These are phyloP conservation scores for Ceratocystiopsis sp. DNA, from an alignment of 2,329 filamentous ascomycete genomes.

Conservation along the genomic window DNA sequence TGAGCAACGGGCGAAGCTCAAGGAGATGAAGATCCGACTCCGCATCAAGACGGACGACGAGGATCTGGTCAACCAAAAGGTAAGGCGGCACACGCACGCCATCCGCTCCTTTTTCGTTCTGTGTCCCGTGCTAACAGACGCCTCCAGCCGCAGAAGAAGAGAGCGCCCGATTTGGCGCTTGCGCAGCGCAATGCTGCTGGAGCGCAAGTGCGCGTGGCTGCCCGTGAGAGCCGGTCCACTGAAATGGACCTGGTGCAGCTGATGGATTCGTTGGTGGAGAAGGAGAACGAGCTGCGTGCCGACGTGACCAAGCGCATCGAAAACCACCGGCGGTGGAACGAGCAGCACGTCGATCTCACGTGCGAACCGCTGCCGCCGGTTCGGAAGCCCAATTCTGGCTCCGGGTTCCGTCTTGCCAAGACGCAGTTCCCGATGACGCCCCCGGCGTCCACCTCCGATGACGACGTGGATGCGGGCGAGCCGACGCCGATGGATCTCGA, in stretches of 20 bases:
- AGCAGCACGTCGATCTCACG: conserved; percentile 76
- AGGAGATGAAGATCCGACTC: conserved; percentile 74
- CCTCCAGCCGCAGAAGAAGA: conserved; percentile 51
- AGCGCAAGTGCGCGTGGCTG: conserved; percentile 51
- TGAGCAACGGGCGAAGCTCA: conserved; percentile 64
- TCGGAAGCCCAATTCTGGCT: conserved; percentile 42
- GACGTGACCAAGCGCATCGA: conserved; percentile 77
- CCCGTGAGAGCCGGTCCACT: conserved; percentile 51
- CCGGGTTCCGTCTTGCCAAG: conserved; percentile 53
- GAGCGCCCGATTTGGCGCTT: conserved; percentile 41
- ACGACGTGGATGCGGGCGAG: conserved; percentile 13
- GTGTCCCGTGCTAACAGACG: neutral
- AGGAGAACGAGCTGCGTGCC: conserved; percentile 60
- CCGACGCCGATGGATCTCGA: conserved; percentile 34
- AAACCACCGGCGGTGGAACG: conserved; percentile 85
- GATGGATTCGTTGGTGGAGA: conserved; percentile 62
- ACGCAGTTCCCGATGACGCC: conserved; percentile 54
- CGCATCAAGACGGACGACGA: conserved; percentile 88
- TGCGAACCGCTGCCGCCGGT: conserved; percentile 70
- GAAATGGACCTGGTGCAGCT: conserved; percentile 67
- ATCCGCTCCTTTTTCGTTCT: conserved; percentile 13
- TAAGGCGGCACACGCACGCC: conserved; percentile 23
- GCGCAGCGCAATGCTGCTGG: conserved; percentile 42
- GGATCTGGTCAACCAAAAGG: conserved; percentile 86
- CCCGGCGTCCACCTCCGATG: conserved; percentile 34